Percentiles rank a stretch among this genome's conserved stretches.
Evolutionary conservation across 345 rosid genomes (phyloP).

Genomic region (Eucalyptus lansdowneana): DNA sequence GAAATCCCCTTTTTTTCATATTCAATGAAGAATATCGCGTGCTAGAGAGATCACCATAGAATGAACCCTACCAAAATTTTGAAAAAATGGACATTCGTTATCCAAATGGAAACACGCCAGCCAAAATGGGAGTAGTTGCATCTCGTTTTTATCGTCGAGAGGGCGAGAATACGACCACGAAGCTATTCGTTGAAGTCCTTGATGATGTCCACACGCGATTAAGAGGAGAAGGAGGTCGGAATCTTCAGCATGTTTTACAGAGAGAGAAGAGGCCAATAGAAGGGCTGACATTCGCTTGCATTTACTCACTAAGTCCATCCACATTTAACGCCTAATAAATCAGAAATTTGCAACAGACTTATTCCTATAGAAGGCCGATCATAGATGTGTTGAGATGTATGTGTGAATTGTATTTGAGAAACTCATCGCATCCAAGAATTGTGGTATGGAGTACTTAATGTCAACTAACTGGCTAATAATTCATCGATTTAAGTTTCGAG

Average conservation of each 20-base stretch:
- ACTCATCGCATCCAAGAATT: accelerated
- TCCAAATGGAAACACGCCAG: not conserved
- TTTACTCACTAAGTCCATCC: not conserved
- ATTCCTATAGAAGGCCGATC: not conserved
- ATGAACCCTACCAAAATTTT: not conserved
- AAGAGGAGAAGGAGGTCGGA: not conserved
- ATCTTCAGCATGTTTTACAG: not conserved
- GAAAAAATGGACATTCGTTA: not conserved
- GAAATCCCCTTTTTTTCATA: not conserved
- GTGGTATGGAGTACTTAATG: not conserved
- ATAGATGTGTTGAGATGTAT: not conserved
- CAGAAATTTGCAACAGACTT: not conserved
- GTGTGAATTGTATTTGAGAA: not conserved
- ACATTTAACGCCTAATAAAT: not conserved
- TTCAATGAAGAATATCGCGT: not conserved
- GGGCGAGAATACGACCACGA: not conserved
- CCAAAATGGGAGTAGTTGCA: not conserved
- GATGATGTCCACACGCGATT: not conserved
- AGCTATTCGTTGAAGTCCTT: not conserved
- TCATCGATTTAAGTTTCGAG: not conserved
- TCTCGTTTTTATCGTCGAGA: not conserved
- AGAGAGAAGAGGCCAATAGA: not conserved
- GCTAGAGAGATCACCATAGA: not conserved
- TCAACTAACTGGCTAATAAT: accelerated
- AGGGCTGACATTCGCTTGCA: not conserved